Conservation (phyloP, 2,329 filamentous ascomycete genomes). For the Plenodomus biglobosus region DNA sequence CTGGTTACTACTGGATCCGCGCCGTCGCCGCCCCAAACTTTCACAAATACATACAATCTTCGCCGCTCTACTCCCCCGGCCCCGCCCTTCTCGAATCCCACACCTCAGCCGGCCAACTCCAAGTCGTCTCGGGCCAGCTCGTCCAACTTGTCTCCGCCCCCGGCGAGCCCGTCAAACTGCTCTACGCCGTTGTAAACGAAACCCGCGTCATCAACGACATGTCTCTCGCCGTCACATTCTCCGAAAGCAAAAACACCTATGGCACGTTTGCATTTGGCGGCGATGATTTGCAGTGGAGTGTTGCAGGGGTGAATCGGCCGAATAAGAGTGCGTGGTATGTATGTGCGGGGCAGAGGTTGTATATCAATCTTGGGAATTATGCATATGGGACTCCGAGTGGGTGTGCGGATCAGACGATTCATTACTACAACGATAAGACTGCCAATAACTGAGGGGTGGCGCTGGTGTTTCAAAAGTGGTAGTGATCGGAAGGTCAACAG, state of each 20-base stretch:
- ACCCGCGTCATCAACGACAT: slow-evolving; percentile 37
- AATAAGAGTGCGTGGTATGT: slow-evolving; percentile 63
- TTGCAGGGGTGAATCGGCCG: slow-evolving; percentile 52
- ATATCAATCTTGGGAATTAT: slow-evolving; percentile 63
- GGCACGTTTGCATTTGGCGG: slow-evolving; percentile 61
- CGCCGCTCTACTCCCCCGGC: slow-evolving; percentile 46
- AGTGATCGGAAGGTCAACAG: too few species aligned
- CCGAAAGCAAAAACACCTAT: slow-evolving; percentile 54
- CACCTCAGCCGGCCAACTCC: slow-evolving; percentile 61
- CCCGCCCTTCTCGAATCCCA: slow-evolving; percentile 55
- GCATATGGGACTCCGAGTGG: slow-evolving; percentile 59
- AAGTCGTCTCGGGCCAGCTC: slow-evolving; percentile 58
- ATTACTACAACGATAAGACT: slow-evolving; percentile 43
- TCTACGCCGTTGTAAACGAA: slow-evolving; percentile 37
- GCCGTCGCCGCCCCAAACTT: slow-evolving; percentile 61
- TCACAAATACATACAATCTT: slow-evolving; percentile 46
- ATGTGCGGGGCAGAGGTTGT: slow-evolving; percentile 55
- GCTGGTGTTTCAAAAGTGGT: too few species aligned
- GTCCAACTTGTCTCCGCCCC: slow-evolving; percentile 56
- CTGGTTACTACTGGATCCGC: slow-evolving; percentile 60
- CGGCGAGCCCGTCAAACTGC: slow-evolving; percentile 48
- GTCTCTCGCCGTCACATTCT: slow-evolving; percentile 56
- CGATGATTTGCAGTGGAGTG: slow-evolving; percentile 60
- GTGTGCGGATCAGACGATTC: slow-evolving; percentile 60
- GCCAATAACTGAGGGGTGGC: slow-evolving; percentile 26